phyloP scores from a whole-genome alignment of 306 rosid species.

The Medicago lupulina region DNA sequence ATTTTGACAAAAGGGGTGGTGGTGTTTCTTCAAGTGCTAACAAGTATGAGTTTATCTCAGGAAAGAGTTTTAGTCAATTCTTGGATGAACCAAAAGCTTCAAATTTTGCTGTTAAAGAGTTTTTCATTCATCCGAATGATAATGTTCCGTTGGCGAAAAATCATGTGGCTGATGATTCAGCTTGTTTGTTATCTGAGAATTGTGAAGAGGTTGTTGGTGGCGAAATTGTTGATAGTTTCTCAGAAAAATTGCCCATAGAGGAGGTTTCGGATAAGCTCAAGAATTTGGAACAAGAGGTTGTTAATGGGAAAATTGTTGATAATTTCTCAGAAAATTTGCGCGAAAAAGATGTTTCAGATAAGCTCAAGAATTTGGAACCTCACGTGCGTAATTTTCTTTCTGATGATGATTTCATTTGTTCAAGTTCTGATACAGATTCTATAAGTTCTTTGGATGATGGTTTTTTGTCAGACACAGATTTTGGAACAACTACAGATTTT shows the following conservation, averaged over 20 bases:
- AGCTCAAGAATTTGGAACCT: slow-evolving; percentile 19
- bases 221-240: slow-evolving; percentile 36
- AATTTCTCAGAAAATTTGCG: slow-evolving; percentile 10
- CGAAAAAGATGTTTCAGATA: slow-evolving; percentile 39
- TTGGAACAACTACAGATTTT: slow-evolving; percentile 41
- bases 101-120: slow-evolving; percentile 54
- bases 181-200: slow-evolving; percentile 28
- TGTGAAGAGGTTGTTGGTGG: slow-evolving; percentile 31
- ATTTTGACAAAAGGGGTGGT: slow-evolving; percentile 39
- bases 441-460: slow-evolving; percentile 44
- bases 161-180: background rate
- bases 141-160: slow-evolving; percentile 9
- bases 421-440: slow-evolving; percentile 55
- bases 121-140: slow-evolving; percentile 38
- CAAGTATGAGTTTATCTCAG: slow-evolving; percentile 58
- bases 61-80: slow-evolving; percentile 52
- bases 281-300: slow-evolving; percentile 3
- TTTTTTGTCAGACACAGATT: slow-evolving; percentile 61
- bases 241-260: slow-evolving; percentile 25
- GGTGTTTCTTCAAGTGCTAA: slow-evolving; percentile 35
- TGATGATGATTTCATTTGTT: slow-evolving; percentile 53
- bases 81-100: slow-evolving; percentile 59
- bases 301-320: slow-evolving; percentile 38
- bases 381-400: slow-evolving; percentile 38
- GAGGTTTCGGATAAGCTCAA: slow-evolving; percentile 37